Evolutionary conservation across 2,329 filamentous ascomycete genomes (phyloP).

Genomic region (Colletotrichum orchidophilum): DNA sequence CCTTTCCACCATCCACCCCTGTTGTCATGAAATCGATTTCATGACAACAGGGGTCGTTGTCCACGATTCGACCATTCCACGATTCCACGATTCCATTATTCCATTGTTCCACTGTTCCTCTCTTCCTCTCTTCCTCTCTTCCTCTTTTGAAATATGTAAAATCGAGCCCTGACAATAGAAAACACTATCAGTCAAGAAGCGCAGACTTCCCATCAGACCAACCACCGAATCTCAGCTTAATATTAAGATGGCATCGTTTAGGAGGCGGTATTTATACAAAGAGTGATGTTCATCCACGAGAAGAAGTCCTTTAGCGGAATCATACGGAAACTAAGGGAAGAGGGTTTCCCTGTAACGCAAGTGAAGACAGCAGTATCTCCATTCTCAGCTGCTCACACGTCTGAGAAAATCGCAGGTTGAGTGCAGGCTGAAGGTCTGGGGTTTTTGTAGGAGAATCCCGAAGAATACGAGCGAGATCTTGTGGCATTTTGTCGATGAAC

Average conservation of each 20-base stretch:
- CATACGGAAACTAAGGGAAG: background rate
- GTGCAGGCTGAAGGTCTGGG: constrained; percentile 15
- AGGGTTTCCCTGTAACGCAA: background rate
- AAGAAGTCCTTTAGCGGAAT: background rate
- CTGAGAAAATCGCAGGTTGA: constrained; percentile 4
- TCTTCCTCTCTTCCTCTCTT: too few relatives aligned
- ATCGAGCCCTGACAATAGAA: too few relatives aligned
- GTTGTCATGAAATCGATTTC: too few relatives aligned
- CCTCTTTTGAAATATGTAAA: too few relatives aligned
- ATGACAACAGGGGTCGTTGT: too few relatives aligned
- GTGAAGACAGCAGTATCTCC: background rate
- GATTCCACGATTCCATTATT: too few relatives aligned
- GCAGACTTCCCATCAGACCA: too few relatives aligned
- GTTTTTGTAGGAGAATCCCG: background rate
- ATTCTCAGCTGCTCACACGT: background rate
- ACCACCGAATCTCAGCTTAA: background rate
- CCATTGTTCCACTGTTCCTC: too few relatives aligned
- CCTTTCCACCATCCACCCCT: too few relatives aligned
- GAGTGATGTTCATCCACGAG: constrained; percentile 5
- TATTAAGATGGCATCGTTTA: background rate
- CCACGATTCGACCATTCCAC: too few relatives aligned
- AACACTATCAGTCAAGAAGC: too few relatives aligned
- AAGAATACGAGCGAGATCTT: background rate
- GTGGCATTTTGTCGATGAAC: constrained; percentile 1
- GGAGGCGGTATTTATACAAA: background rate